A percentile compares a stretch with the other conserved stretches of the same genome.
Conservation (phyloP, 345 rosid genomes). For the Raphanus raphanistrum region DNA sequence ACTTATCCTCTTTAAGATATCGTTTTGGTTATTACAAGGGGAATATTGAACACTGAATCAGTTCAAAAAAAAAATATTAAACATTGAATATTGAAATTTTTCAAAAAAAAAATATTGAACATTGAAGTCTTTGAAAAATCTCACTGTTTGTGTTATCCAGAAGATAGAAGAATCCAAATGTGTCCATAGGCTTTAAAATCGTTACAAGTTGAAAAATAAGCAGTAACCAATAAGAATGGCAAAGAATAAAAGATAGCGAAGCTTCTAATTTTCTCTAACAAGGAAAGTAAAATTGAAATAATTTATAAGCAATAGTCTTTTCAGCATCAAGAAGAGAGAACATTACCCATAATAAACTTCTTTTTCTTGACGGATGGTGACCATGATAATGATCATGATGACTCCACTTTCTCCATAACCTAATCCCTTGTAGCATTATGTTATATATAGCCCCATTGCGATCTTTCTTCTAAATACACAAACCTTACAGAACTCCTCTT, state of each 20-base stretch:
- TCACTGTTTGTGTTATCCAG: slow-evolving; percentile 38
- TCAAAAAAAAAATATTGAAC: slow-evolving; percentile 11
- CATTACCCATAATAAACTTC: slow-evolving; percentile 25
- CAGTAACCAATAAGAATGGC: slow-evolving; percentile 19
- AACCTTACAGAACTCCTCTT: slow-evolving; percentile 25
- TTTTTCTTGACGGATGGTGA: slow-evolving; percentile 17
- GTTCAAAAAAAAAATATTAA: too few relatives aligned
- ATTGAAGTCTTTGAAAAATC: slow-evolving; percentile 29
- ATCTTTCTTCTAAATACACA: slow-evolving; percentile 21
- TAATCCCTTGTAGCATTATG: slow-evolving; percentile 35
- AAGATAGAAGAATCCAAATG: slow-evolving; percentile 13
- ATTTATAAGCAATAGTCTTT: slow-evolving; percentile 30
- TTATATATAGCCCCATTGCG: slow-evolving; percentile 35
- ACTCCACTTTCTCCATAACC: slow-evolving; percentile 35
- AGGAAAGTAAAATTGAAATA: neutral
- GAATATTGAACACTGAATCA: slow-evolving; percentile 20
- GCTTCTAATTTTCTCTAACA: slow-evolving; percentile 20
- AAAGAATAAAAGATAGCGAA: slow-evolving; percentile 23
- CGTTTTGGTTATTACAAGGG: slow-evolving; percentile 14
- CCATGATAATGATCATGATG: slow-evolving; percentile 25
- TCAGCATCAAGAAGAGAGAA: slow-evolving; percentile 36
- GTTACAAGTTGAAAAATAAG: neutral
- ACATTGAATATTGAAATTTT: too few relatives aligned
- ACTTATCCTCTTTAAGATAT: slow-evolving; percentile 27
- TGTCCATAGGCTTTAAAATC: slow-evolving; percentile 16